These are phyloP conservation scores for Arabidopsis lyrata DNA, from an alignment of 441 rosid genomes.

Conservation along the genomic window DNA sequence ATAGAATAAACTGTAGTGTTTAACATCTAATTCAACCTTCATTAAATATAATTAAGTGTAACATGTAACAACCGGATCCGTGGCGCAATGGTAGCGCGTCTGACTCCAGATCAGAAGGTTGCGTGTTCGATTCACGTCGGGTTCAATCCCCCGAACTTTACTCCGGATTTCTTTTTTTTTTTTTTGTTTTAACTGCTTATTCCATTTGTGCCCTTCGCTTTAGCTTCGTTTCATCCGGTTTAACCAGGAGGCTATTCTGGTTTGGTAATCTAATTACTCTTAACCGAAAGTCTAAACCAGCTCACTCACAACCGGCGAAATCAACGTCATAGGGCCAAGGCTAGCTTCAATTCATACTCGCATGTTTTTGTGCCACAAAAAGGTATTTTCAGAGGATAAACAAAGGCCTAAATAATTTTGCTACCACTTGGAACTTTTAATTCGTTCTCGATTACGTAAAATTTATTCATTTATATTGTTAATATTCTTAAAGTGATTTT, in stretches of 20 bases:
- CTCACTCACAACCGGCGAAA: too few relatives aligned
- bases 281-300: background rate
- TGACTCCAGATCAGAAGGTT: slow-evolving; percentile 99
- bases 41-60: background rate
- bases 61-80: slow-evolving; percentile 54
- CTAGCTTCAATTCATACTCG: too few relatives aligned
- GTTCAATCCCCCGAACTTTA: slow-evolving; percentile 51
- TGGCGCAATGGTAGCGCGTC: slow-evolving; percentile 99
- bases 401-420: background rate
- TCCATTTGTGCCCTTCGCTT: background rate
- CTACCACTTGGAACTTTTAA: background rate
- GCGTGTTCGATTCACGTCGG: slow-evolving; percentile 97
- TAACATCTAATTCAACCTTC: too few relatives aligned
- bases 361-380: background rate
- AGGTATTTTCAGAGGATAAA: background rate
- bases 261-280: background rate
- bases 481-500: background rate
- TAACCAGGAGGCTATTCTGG: background rate
- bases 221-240: background rate
- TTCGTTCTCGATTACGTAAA: background rate
- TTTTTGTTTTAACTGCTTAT: background rate
- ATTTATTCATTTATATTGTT: background rate
- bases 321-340: too few relatives aligned
- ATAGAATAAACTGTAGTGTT: too few relatives aligned
- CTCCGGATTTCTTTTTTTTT: slow-evolving; percentile 15